These are phyloP conservation scores for Capsicum chinense DNA, from an alignment of 257 asterid genomes.

Conservation along the genomic window DNA sequence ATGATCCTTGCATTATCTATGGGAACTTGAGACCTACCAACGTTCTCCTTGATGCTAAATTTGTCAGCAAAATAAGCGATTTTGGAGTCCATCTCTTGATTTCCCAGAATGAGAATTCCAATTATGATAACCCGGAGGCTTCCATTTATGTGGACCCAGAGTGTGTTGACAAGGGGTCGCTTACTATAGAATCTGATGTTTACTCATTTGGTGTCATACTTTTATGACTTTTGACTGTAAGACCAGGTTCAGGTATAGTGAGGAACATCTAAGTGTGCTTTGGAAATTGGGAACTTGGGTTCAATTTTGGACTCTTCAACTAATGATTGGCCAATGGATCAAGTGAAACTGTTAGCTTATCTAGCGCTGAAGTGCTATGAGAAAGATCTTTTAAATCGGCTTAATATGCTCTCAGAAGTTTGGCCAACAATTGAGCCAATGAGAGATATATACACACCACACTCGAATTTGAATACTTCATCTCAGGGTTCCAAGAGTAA, in stretches of 20 bases:
- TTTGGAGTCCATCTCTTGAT: conserved; percentile 58
- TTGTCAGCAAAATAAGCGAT: conserved; percentile 68
- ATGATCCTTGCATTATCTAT: conserved; percentile 50
- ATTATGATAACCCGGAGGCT: conserved; percentile 46
- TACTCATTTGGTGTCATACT: conserved; percentile 77
- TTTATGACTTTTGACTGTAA: conserved; percentile 67
- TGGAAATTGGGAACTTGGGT: conserved; percentile 59
- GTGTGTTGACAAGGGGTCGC: conserved; percentile 44
- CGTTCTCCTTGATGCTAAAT: conserved; percentile 67
- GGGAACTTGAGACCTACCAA: conserved; percentile 77
- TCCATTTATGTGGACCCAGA: conserved; percentile 63
- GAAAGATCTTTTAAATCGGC: conserved; percentile 52
- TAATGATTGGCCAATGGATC: conserved; percentile 83
- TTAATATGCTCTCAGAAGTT: conserved; percentile 60
- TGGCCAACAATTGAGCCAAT: conserved; percentile 65
- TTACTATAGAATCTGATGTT: conserved; percentile 73
- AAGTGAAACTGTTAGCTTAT: conserved; percentile 51
- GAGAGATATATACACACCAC: conserved; percentile 48
- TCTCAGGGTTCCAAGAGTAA: conserved; percentile 47
- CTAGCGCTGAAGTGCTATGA: conserved; percentile 78
- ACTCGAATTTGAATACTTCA: conserved; percentile 43
- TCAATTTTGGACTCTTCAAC: conserved; percentile 67
- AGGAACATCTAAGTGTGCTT: conserved; percentile 69
- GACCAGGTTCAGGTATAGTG: conserved; percentile 57
- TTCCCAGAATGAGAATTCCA: conserved; percentile 39